Percentiles rank a stretch among this genome's conserved stretches.
Evolutionary conservation across 371 early-diverging fungal species (phyloP).

Genomic region (Lichtheimia ramosa): DNA sequence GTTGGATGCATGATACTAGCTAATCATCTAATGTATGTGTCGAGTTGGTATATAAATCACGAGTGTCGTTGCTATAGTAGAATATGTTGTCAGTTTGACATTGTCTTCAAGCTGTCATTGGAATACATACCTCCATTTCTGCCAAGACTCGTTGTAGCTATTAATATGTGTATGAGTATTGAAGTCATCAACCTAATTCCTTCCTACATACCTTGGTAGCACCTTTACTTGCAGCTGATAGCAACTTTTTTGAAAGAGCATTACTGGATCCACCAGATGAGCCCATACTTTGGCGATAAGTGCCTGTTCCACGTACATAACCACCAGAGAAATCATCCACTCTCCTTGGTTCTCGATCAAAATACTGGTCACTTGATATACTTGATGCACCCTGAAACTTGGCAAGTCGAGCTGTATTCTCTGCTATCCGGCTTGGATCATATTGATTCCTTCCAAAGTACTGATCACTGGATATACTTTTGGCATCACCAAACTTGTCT

Average conservation of each 20-base stretch:
- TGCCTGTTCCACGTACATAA: constrained; percentile 15
- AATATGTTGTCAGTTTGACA: too few species aligned
- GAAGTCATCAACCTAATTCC: not conserved
- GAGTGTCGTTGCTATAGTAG: too few species aligned
- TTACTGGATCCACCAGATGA: not conserved
- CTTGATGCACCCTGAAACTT: constrained; percentile 73
- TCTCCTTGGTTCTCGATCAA: constrained; percentile 47
- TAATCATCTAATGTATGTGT: too few species aligned
- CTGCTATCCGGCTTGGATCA: constrained; percentile 49
- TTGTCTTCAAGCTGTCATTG: too few species aligned
- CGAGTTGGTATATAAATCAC: too few species aligned
- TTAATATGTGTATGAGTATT: too few species aligned
- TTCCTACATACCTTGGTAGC: constrained; percentile 26
- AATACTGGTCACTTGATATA: constrained; percentile 80
- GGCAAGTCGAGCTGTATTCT: constrained; percentile 59
- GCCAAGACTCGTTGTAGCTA: constrained; percentile 12
- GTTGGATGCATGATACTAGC: too few species aligned
- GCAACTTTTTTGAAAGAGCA: constrained; percentile 27
- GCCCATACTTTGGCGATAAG: constrained; percentile 5
- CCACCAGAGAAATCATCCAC: constrained; percentile 14
- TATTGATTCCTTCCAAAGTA: constrained; percentile 81
- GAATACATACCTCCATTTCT: constrained; percentile 11
- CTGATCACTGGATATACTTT: constrained; percentile 85
- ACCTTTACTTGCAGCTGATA: constrained; percentile 33
- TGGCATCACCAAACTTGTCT: constrained; percentile 74